Base-by-base conservation (phyloP, 106 monocot species). In the Allium fistulosum region DNA sequence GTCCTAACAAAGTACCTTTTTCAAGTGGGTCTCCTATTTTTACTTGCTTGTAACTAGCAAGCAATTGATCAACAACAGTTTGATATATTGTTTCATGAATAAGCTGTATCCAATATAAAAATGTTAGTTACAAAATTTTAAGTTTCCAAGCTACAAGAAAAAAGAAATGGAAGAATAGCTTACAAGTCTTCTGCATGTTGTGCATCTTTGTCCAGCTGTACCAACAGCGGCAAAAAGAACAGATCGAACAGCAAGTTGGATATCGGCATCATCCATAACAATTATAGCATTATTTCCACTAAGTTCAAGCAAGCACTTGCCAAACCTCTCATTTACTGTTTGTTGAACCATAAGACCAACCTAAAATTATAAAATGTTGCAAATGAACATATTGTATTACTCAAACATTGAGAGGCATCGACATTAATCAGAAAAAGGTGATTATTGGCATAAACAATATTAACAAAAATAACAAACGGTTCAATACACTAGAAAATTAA, bases 241-340 rank as follows among this genome's bases (percentile, higher is more conserved):
- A 61, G 96, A 92, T 12, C 92, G 96, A 5, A 97, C 92, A 74
- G 96, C 96, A 69, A 97, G 86, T 76, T 92, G 88, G 73, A 97
- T 78, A 55, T 97, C 96, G 6, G 96, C 92, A 77, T 92, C 96
- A 78, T 92, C 96, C 96, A 97, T 97, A 59, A 97, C 86, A 61
- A 97, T 89, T 53, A 92, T 97, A 37, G 96, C 92, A 82, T 89
- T 97, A 71, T 97, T 97, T 70, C 96, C 96, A 59, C 89, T 89
- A 51, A 89, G 85, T 75, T 89, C 89, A 79, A 89, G 85, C 61
- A 89, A 72, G 55, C 82, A 85, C 78, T 97, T 97, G 37, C 92
- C 96, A 71, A 87, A 92, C 76, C 96, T 81, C 56, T 80, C 77
- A 74, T 73, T 78, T n/a, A 97, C 96, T 57, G 76, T 84, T 47